These are phyloP conservation scores for Trichoderma citrinoviride DNA, from an alignment of 2,329 filamentous ascomycete genomes.

Conservation along the genomic window DNA sequence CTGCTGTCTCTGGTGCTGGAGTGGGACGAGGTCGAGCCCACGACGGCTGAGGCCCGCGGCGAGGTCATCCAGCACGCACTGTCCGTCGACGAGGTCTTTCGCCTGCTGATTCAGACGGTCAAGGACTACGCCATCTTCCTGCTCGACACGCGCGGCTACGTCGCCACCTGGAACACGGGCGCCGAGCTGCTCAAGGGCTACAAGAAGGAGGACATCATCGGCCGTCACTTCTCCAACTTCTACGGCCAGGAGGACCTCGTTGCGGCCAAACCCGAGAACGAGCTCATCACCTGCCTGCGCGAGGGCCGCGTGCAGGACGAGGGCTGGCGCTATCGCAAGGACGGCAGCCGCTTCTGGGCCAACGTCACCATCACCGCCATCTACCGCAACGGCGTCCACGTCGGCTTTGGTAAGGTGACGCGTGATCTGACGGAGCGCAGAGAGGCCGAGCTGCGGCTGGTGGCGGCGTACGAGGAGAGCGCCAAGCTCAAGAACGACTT, in stretches of 20 bases:
- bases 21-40: conserved; percentile 31
- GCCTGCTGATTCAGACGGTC: conserved; percentile 59
- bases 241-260: conserved; percentile 52
- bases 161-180: conserved; percentile 58
- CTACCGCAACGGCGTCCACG: conserved; percentile 49
- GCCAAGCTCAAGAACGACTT: conserved; percentile 62
- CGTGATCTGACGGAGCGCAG: conserved; percentile 56
- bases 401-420: conserved; percentile 59
- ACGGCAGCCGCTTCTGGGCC: conserved; percentile 59
- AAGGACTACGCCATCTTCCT: conserved; percentile 64
- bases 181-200: conserved; percentile 57
- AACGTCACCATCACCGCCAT: conserved; percentile 59
- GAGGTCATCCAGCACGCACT: conserved; percentile 30
- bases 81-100: conserved; percentile 54
- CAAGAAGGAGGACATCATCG: conserved; percentile 52
- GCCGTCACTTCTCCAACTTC: conserved; percentile 57
- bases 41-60: conserved; percentile 13
- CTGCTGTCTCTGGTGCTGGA: conserved; percentile 35
- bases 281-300: conserved; percentile 51
- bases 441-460: conserved; percentile 52
- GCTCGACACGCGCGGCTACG: conserved; percentile 53
- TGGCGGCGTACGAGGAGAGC: conserved; percentile 59
- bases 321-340: conserved; percentile 57
- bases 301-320: conserved; percentile 58
- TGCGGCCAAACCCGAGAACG: conserved; percentile 49